Evolutionary conservation across 2,329 filamentous ascomycete species (phyloP).

Genomic region (Fusarium acutatum): DNA sequence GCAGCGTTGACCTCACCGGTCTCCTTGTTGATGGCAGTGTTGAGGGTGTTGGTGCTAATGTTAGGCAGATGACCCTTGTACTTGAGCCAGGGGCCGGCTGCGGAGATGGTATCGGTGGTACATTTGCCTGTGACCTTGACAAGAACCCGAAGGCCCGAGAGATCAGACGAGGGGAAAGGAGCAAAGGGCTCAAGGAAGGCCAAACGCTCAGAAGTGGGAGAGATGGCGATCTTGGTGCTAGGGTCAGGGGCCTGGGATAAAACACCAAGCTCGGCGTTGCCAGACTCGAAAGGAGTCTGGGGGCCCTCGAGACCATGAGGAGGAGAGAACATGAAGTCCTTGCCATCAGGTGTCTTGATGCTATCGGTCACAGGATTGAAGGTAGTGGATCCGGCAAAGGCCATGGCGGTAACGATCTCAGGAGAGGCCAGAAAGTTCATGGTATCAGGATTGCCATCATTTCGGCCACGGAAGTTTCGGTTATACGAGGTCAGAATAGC

Average conservation of each 20-base stretch:
- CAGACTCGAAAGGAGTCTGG: constrained; percentile 74
- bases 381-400: constrained; percentile 88
- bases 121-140: constrained; percentile 98
- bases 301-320: constrained; percentile 76
- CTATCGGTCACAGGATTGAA: constrained; percentile 96
- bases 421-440: constrained; percentile 99
- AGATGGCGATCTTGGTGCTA: constrained; percentile 76
- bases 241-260: constrained; percentile 77
- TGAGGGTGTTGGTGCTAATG: constrained; percentile 96
- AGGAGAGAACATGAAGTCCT: constrained; percentile 84
- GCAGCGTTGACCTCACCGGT: constrained; percentile 93
- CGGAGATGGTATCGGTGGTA: constrained; percentile 97
- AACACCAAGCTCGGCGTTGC: constrained; percentile 78
- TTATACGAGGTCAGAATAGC: constrained; percentile 98
- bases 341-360: constrained; percentile 80
- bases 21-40: constrained; percentile 90
- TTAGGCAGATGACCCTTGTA: constrained; percentile 99
- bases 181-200: constrained; percentile 91
- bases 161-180: constrained; percentile 79
- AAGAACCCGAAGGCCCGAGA: constrained; percentile 82
- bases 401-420: constrained; percentile 95
- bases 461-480: constrained; percentile 96
- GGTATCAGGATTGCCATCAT: constrained; percentile 94
- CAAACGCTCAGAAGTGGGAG: constrained; percentile 87
- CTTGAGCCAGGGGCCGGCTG: constrained; percentile 94